Evolutionary conservation across 2,329 filamentous ascomycete species (phyloP).

Genomic region (Ramichloridium luteum): DNA sequence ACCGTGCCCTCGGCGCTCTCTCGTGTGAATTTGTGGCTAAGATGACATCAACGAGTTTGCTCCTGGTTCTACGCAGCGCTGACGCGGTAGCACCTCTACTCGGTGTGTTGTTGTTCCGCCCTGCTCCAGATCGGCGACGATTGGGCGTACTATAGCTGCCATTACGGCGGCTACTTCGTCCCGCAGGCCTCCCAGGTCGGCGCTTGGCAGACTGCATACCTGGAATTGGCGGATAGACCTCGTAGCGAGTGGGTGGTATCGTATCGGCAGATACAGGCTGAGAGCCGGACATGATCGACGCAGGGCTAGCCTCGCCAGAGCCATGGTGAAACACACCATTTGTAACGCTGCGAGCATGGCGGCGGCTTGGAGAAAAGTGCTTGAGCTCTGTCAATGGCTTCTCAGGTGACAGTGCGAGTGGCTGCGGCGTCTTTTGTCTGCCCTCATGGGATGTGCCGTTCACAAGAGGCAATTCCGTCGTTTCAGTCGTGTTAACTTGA

Average conservation of each 20-base stretch:
- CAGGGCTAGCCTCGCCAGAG: constrained; percentile 15
- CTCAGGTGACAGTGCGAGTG: constrained; percentile 19
- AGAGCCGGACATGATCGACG: constrained; percentile 13
- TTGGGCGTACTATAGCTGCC: constrained; percentile 16
- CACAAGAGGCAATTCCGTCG: constrained; percentile 13
- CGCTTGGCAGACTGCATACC: constrained; percentile 28
- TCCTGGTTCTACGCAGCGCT: constrained; percentile 28
- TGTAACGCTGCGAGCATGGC: constrained; percentile 22
- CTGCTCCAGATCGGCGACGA: constrained; percentile 10
- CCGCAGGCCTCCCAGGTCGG: constrained; percentile 21
- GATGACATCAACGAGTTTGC: constrained; percentile 31
- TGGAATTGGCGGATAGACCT: constrained; percentile 61
- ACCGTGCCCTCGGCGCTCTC: too few species aligned
- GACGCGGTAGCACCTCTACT: constrained; percentile 8
- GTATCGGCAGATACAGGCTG: constrained; percentile 24
- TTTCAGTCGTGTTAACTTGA: constrained; percentile 11
- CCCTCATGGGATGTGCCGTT: constrained; percentile 14
- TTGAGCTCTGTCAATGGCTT: constrained; percentile 14
- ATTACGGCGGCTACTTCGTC: constrained; percentile 16
- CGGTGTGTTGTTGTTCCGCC: constrained; percentile 5
- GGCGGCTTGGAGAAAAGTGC: constrained; percentile 17
- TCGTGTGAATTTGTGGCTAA: too few species aligned
- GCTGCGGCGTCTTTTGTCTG: constrained; percentile 17
- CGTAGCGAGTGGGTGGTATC: constrained; percentile 61
- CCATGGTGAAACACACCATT: constrained; percentile 16